These are phyloP conservation scores for Aspergillus persii DNA, from an alignment of 2,329 filamentous ascomycete genomes.

Conservation along the genomic window DNA sequence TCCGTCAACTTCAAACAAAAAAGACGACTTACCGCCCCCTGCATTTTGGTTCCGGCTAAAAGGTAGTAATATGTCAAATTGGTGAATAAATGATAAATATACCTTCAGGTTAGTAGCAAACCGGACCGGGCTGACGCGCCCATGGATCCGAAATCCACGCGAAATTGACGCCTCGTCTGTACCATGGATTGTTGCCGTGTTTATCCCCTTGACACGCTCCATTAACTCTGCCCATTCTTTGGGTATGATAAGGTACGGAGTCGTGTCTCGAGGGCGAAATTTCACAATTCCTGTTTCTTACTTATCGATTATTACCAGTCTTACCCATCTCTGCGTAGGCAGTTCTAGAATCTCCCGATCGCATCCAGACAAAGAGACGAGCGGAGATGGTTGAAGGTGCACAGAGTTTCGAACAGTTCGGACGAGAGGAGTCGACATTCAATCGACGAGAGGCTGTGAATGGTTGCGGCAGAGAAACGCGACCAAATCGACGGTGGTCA, in stretches of 20 bases:
- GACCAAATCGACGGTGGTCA: constrained; percentile 24
- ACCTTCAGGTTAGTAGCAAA: not conserved
- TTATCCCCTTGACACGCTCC: not conserved
- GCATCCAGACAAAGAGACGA: not conserved
- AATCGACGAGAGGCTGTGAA: not conserved
- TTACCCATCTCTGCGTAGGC: not conserved
- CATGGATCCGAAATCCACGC: not conserved
- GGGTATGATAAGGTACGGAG: not conserved
- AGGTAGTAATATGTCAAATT: not conserved
- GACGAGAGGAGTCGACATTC: not conserved
- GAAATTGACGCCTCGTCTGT: not conserved
- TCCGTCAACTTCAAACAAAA: not conserved
- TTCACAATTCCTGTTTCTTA: not conserved
- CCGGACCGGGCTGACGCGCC: not conserved
- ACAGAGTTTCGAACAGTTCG: not conserved
- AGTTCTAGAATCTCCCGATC: not conserved
- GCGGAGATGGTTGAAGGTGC: not conserved
- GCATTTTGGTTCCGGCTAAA: not conserved
- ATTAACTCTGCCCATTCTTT: not conserved
- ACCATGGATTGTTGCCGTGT: not conserved
- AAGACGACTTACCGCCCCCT: not conserved
- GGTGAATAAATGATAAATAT: not conserved
- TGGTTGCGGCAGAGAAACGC: constrained; percentile 13
- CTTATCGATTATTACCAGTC: not conserved
- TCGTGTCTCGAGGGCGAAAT: not conserved